phyloP scores from a whole-genome alignment of 768 basidiomycete species.

The Floccularia luteovirens region DNA sequence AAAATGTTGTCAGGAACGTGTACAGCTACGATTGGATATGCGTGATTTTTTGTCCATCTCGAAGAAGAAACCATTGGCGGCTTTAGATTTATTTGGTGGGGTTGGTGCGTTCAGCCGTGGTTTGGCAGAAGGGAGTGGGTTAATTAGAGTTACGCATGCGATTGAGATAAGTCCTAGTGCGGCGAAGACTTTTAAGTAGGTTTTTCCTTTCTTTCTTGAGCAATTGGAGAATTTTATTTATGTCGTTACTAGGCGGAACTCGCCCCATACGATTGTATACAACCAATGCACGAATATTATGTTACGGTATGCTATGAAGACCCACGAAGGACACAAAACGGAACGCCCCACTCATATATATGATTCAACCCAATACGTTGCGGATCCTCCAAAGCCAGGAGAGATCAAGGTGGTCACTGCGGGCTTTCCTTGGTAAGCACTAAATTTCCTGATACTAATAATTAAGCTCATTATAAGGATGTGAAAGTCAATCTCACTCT shows the following conservation, averaged over 20 bases:
- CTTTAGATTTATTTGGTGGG: constrained; percentile 42
- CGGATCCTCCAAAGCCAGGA: constrained; percentile 38
- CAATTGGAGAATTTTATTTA: not conserved
- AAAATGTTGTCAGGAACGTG: constrained; percentile 28
- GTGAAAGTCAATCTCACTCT: constrained; percentile 66
- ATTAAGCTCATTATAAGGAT: not conserved
- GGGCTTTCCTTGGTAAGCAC: constrained; percentile 68
- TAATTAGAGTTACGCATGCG: constrained; percentile 53
- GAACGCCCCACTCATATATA: constrained; percentile 31
- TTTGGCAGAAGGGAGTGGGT: constrained; percentile 43
- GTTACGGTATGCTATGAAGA: constrained; percentile 50
- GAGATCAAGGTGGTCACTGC: constrained; percentile 56
- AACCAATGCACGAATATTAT: constrained; percentile 69
- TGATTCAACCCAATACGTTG: constrained; percentile 28
- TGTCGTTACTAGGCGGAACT: constrained; percentile 36
- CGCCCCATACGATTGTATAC: constrained; percentile 42
- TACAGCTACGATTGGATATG: constrained; percentile 18
- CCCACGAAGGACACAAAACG: constrained; percentile 29
- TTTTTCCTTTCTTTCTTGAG: constrained; percentile 2
- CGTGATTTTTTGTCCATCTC: constrained; percentile 23
- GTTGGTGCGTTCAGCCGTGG: constrained; percentile 60
- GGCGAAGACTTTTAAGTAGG: constrained; percentile 55
- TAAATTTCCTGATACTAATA: not conserved
- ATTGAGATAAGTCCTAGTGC: constrained; percentile 76
- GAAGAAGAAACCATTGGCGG: constrained; percentile 17